phyloP scores from a whole-genome alignment of 176 grass and related monocot genomes.

The Stipa capillata region DNA sequence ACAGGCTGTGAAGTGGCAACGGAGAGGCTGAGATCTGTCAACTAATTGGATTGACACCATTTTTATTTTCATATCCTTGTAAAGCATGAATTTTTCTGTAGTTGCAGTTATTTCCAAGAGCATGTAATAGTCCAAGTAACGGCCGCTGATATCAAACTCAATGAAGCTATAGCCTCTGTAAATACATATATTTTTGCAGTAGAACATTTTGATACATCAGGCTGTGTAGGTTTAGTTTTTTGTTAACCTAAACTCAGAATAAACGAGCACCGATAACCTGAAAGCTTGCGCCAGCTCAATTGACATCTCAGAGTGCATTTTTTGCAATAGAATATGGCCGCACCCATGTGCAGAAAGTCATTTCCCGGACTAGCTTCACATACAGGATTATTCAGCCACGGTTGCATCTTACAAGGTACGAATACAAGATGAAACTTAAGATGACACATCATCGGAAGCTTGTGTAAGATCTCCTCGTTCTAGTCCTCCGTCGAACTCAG shows the following conservation, averaged over 20 bases:
- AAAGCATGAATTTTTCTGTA: slow-evolving; percentile 16
- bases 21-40: slow-evolving; percentile 3
- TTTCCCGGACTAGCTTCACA: not conserved
- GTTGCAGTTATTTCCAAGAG: slow-evolving; percentile 1
- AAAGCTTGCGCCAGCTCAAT: not conserved
- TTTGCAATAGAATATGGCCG: not conserved
- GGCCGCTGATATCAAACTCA: not conserved
- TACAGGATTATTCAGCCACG: not conserved
- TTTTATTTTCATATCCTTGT: not conserved
- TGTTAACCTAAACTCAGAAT: not conserved
- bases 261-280: not conserved
- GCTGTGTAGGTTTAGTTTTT: not conserved
- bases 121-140: not conserved
- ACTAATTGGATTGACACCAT: slow-evolving; percentile 6
- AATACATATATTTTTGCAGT: slow-evolving; percentile 5
- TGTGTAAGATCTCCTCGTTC: too few species aligned
- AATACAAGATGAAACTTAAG: not conserved
- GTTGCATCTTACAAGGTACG: not conserved
- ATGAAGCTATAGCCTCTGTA: not conserved
- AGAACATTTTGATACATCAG: not conserved
- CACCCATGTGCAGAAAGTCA: too few species aligned
- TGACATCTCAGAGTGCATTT: not conserved
- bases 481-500: slow-evolving; percentile 29
- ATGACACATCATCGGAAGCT: not conserved
- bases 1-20: not conserved